Evolutionary conservation across 1,284 basidiomycete species (phyloP).

Genomic region (Porodaedalea pini): DNA sequence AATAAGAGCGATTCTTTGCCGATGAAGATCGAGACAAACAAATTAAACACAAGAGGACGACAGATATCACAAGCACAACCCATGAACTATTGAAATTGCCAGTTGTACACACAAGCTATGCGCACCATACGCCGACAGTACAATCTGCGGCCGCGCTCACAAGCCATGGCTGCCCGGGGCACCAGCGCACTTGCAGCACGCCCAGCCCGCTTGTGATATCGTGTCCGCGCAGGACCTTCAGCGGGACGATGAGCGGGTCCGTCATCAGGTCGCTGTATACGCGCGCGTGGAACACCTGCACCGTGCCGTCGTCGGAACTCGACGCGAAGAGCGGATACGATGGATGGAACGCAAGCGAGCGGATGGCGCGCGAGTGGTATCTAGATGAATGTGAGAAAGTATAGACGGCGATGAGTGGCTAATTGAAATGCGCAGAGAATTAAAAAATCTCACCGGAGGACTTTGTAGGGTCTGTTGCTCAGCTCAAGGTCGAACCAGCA

Average conservation of each 20-base stretch:
- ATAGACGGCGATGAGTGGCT: background rate
- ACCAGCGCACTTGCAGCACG: constrained; percentile 90
- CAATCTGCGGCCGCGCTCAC: constrained; percentile 94
- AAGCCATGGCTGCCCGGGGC: constrained; percentile 88
- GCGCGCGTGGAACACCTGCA: constrained; percentile 95
- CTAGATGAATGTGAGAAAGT: constrained; percentile 37
- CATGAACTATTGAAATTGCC: no score
- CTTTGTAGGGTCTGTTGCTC: constrained; percentile 93
- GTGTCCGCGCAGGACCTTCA: constrained; percentile 95
- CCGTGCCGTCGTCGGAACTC: constrained; percentile 93
- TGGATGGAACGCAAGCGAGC: constrained; percentile 90
- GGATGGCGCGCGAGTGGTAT: constrained; percentile 91
- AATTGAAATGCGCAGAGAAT: constrained; percentile 22
- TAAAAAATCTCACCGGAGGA: constrained; percentile 60
- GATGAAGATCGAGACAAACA: no score
- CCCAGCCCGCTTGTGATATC: constrained; percentile 82
- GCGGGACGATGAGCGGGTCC: constrained; percentile 93
- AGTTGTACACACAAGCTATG: background rate
- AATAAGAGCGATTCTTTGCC: no score
- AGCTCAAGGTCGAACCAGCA: constrained; percentile 99
- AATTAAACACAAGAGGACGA: no score
- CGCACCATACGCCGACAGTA: constrained; percentile 81
- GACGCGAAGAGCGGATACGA: constrained; percentile 94
- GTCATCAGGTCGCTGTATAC: constrained; percentile 94
- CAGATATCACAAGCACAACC: no score